Conservation (phyloP, 192 early-diverging fungal species). For the Umbelopsis sp. region DNA sequence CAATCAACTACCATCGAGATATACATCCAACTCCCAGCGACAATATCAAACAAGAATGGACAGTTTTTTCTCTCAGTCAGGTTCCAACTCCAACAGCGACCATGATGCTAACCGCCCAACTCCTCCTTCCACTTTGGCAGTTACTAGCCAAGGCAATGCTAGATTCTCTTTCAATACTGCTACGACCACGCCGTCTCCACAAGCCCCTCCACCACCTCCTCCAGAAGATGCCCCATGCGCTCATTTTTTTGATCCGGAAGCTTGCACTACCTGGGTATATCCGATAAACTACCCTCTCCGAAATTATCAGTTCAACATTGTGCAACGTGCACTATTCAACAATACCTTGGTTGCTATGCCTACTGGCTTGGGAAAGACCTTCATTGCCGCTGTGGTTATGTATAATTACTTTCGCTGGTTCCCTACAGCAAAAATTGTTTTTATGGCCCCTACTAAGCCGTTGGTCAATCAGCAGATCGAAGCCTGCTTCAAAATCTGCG, state of each 20-base stretch:
- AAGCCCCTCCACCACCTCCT: constrained; percentile 20
- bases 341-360: constrained; percentile 89
- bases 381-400: constrained; percentile 96
- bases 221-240: constrained; percentile 28
- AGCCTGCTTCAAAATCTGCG: constrained; percentile 81
- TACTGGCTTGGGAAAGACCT: constrained; percentile 90
- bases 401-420: constrained; percentile 92
- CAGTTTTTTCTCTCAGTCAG: not conserved
- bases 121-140: not conserved
- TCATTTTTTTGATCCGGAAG: constrained; percentile 53
- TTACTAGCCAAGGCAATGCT: too few relatives aligned
- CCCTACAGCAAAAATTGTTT: constrained; percentile 79
- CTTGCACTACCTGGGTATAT: constrained; percentile 71
- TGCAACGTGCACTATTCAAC: constrained; percentile 69
- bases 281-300: constrained; percentile 72
- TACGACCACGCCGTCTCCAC: not conserved
- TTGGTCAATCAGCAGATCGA: constrained; percentile 91
- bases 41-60: not conserved
- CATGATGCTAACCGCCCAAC: not conserved
- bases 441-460: constrained; percentile 92
- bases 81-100: not conserved
- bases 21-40: not conserved
- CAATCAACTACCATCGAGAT: not conserved
- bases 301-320: constrained; percentile 89
- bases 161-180: not conserved